Evolutionary conservation across 2,329 filamentous ascomycete genomes (phyloP).

Genomic region (Colletotrichum tanaceti): DNA sequence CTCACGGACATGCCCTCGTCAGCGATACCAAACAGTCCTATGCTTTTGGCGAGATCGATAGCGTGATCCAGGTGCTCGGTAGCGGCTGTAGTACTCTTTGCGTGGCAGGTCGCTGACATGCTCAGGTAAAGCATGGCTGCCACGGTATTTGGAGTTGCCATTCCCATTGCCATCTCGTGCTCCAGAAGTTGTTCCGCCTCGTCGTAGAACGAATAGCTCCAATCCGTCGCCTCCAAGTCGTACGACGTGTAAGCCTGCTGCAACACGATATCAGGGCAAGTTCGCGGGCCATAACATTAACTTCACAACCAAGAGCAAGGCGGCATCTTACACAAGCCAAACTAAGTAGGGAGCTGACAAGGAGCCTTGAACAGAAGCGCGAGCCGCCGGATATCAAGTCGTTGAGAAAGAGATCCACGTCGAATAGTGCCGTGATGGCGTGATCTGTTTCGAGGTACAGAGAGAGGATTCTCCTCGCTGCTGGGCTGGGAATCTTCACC

Average conservation of each 20-base stretch:
- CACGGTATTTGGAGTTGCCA: conserved; percentile 8
- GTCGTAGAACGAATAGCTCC: conserved; percentile 22
- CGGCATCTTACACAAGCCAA: conserved; percentile 24
- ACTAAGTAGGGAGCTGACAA: conserved; percentile 42
- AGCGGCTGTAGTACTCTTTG: neutral
- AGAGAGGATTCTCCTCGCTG: conserved; percentile 40
- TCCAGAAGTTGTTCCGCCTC: conserved; percentile 4
- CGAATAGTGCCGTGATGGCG: conserved; percentile 47
- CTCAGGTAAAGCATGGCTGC: conserved; percentile 23
- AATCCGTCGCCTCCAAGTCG: neutral
- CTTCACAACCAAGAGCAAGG: neutral
- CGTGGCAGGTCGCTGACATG: conserved; percentile 30
- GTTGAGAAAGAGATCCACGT: conserved; percentile 45
- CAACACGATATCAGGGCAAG: neutral
- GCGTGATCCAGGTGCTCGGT: conserved; percentile 20
- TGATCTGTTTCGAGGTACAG: conserved; percentile 48
- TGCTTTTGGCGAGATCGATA: conserved; percentile 9
- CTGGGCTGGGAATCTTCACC: neutral
- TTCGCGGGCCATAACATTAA: neutral
- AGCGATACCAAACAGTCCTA: conserved; percentile 18
- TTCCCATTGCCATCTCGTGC: neutral
- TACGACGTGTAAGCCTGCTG: conserved; percentile 27
- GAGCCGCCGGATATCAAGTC: conserved; percentile 43
- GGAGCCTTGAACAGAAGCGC: conserved; percentile 47
- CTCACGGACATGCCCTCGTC: neutral